These are phyloP conservation scores for Monosporascus sp. DNA, from an alignment of 2,329 filamentous ascomycete genomes.

Conservation along the genomic window DNA sequence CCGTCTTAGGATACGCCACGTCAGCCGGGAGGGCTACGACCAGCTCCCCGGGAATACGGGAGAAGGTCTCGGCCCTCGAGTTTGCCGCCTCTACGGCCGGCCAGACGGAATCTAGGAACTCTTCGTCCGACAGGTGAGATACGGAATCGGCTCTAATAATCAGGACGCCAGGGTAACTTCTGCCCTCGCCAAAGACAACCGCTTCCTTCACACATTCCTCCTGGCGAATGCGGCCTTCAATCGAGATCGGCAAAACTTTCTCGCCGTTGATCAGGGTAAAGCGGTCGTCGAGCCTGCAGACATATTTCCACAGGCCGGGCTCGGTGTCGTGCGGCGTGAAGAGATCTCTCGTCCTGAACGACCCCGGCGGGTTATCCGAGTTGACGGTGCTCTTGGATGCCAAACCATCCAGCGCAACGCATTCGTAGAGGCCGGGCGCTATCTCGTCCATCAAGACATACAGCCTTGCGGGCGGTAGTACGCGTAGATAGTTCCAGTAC, in stretches of 20 bases:
- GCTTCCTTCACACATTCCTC: conserved; percentile 49
- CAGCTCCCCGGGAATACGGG: conserved; percentile 48
- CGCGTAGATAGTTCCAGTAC: conserved; percentile 51
- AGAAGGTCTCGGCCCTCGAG: conserved; percentile 43
- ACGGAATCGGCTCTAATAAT: conserved; percentile 46
- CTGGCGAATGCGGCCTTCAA: conserved; percentile 51
- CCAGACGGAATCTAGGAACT: conserved; percentile 44
- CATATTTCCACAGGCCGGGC: conserved; percentile 39
- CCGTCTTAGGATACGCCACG: conserved; percentile 44
- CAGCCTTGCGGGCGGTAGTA: conserved; percentile 32
- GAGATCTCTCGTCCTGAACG: conserved; percentile 39
- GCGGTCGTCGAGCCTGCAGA: conserved; percentile 39
- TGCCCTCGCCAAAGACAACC: conserved; percentile 52
- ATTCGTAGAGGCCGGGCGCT: conserved; percentile 28
- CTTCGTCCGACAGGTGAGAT: conserved; percentile 33
- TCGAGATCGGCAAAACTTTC: conserved; percentile 40
- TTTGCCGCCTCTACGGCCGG: conserved; percentile 49
- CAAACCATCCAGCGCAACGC: conserved; percentile 26
- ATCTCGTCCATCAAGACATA: conserved; percentile 34
- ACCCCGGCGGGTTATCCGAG: conserved; percentile 38
- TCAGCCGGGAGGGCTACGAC: conserved; percentile 42
- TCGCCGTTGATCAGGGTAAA: conserved; percentile 44
- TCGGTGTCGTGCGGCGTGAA: conserved; percentile 38
- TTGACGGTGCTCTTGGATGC: conserved; percentile 28
- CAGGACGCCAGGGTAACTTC: conserved; percentile 47